Evolutionary conservation across 371 early-diverging fungal genomes (phyloP), one percentile per base, ranked within the genome.

Genomic region (Apophysomyces sp.): DNA sequence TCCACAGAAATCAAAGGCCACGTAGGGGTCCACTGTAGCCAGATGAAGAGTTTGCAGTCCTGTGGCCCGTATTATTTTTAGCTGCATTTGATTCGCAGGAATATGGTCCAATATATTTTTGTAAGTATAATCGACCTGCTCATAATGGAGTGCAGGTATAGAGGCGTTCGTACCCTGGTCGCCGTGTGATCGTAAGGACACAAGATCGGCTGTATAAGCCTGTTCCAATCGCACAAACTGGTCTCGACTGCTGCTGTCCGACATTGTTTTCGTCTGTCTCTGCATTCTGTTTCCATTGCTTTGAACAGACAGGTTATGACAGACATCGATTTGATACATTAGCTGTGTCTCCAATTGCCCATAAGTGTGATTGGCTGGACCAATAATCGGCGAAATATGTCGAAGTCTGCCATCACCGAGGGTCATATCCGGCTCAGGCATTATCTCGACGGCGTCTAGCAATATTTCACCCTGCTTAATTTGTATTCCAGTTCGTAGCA

Each of bases 1-100:
- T 24, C 92, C 88, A 9, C 78, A 85, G 16, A 91, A 60, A 68
- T 92, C 91, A 82, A 80, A 93, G 1, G 71, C 59, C 0, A 91
- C 90, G 71, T 78, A 88, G 1, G 85, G 79, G 8, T 89, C 88
- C n/a, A 93, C 61, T 11, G 86, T 81, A 1, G 80, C 64, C 0
- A 87, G 78, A 36, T 86, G 89, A 53, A 83, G 67, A 2, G 71
- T 78, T 4, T 83, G 81, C 26, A 91, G 53, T 53, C 85, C 86
- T 53, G 65, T 75, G 0, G 86, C 89, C 18, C 81, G 59, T 18
- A 81, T 71, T 21, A 92, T 79, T 16, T 68, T 62, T 4, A 93
- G 69, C 53, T 89, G 86, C 77, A 90, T 71, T 58, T 91, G 91
- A 28, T 89, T 89, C 18, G 75, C 44, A 1, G 84, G 79, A 32